Evolutionary conservation across 1,284 basidiomycete genomes (phyloP).

Genomic region (Sphagnurus paluster): DNA sequence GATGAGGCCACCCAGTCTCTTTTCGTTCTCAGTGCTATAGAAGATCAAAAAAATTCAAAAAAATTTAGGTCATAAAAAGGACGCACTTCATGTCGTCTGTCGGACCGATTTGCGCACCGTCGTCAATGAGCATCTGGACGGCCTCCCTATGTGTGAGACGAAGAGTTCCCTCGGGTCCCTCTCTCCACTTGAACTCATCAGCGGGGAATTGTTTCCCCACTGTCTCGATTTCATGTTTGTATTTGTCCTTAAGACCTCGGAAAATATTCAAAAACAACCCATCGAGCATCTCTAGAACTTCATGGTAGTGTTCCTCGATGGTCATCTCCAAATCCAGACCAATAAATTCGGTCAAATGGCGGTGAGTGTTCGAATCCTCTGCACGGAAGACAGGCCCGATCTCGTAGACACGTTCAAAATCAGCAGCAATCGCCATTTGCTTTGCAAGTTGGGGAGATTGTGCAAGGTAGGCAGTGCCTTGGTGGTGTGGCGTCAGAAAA

Average conservation of each 20-base stretch:
- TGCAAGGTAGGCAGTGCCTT: conserved; percentile 89
- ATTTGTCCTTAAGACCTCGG: conserved; percentile 75
- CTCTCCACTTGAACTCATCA: conserved; percentile 87
- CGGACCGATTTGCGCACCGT: conserved; percentile 73
- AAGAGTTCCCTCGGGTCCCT: conserved; percentile 79
- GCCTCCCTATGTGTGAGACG: conserved; percentile 87
- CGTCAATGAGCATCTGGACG: conserved; percentile 81
- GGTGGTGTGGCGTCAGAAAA: conserved; percentile 2
- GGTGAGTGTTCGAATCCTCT: conserved; percentile 97
- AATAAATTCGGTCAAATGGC: conserved; percentile 98
- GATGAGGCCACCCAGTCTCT: conserved; percentile 85
- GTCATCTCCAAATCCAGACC: conserved; percentile 99
- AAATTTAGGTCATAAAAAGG: background rate
- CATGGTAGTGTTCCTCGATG: conserved; percentile 98
- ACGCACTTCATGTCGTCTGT: conserved; percentile 87
- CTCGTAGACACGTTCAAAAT: conserved; percentile 98
- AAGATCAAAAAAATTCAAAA: background rate
- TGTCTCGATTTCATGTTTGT: conserved; percentile 78
- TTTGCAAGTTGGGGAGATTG: conserved; percentile 98
- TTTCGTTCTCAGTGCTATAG: conserved; percentile 87
- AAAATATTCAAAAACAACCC: conserved; percentile 84
- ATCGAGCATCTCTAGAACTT: conserved; percentile 88
- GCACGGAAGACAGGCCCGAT: conserved; percentile 97
- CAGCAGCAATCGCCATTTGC: conserved; percentile 99
- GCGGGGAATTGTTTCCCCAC: conserved; percentile 89